Evolutionary conservation across 1,284 basidiomycete species (phyloP).

Genomic region (Cronartium ribicola): DNA sequence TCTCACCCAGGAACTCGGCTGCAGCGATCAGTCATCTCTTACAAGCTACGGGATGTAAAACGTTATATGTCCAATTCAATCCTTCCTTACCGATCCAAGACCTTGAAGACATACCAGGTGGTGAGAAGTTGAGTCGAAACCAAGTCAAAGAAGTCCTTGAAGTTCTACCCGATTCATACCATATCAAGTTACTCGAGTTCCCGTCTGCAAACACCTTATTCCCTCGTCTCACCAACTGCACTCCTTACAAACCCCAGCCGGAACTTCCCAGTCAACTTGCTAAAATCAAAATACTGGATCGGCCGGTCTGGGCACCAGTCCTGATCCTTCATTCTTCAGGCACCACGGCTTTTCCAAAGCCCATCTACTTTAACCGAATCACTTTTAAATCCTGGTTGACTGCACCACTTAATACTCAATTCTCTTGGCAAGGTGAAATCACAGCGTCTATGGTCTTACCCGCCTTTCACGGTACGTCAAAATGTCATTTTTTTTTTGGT

Average conservation of each 20-base stretch:
- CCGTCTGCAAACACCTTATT: background rate
- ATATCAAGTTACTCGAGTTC: background rate
- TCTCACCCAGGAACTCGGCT: slow-evolving; percentile 54
- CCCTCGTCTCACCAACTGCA: background rate
- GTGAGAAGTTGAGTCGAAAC: background rate
- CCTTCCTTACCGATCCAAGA: background rate
- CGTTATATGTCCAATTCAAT: slow-evolving; percentile 47
- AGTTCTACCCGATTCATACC: background rate
- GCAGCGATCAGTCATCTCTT: slow-evolving; percentile 53
- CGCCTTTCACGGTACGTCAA: background rate
- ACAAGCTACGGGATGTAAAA: slow-evolving; percentile 46
- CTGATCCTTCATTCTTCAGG: slow-evolving; percentile 14
- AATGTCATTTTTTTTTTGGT: too few relatives aligned
- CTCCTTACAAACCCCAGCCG: background rate
- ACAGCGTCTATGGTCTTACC: background rate
- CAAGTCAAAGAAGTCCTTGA: background rate
- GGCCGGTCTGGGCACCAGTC: background rate
- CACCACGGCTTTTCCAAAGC: slow-evolving; percentile 1
- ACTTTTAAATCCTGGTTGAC: background rate
- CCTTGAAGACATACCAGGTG: background rate
- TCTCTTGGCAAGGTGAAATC: background rate
- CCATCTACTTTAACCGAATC: background rate
- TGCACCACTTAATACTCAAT: background rate
- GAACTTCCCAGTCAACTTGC: too few relatives aligned
- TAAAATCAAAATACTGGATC: background rate